Evolutionary conservation across 2,329 filamentous ascomycete genomes (phyloP).

Genomic region (Gremmenia infestans): DNA sequence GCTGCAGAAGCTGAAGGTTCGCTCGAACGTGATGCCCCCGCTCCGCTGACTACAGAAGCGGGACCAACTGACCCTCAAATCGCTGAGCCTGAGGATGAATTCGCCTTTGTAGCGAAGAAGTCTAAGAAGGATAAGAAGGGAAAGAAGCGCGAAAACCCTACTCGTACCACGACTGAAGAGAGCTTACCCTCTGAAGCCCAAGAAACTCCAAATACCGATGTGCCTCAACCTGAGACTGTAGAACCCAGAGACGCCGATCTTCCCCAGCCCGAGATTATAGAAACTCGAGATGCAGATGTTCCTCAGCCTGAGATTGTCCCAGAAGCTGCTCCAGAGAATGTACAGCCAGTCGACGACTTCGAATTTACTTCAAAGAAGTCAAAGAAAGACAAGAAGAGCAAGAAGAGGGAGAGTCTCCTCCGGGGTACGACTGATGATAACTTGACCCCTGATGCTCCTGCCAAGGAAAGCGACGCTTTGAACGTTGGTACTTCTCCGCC

Average conservation of each 20-base stretch:
- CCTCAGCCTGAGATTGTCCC: background rate
- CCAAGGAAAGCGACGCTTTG: background rate
- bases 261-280: background rate
- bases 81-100: slow-evolving; percentile 17
- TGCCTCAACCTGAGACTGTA: background rate
- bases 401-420: slow-evolving; percentile 6
- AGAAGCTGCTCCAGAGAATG: background rate
- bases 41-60: background rate
- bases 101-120: slow-evolving; percentile 13
- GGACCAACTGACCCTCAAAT: background rate
- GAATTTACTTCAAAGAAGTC: slow-evolving; percentile 32
- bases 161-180: background rate
- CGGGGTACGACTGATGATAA: background rate
- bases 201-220: background rate
- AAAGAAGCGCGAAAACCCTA: slow-evolving; percentile 3
- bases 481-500: background rate
- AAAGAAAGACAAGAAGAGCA: slow-evolving; percentile 37
- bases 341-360: background rate
- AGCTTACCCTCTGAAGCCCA: background rate
- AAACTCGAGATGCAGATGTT: background rate
- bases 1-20: slow-evolving; percentile 6
- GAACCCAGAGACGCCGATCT: background rate
- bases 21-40: background rate
- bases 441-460: background rate
- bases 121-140: slow-evolving; percentile 23